Conservation (phyloP, 441 rosid genomes). For the Syzygium malaccense region DNA sequence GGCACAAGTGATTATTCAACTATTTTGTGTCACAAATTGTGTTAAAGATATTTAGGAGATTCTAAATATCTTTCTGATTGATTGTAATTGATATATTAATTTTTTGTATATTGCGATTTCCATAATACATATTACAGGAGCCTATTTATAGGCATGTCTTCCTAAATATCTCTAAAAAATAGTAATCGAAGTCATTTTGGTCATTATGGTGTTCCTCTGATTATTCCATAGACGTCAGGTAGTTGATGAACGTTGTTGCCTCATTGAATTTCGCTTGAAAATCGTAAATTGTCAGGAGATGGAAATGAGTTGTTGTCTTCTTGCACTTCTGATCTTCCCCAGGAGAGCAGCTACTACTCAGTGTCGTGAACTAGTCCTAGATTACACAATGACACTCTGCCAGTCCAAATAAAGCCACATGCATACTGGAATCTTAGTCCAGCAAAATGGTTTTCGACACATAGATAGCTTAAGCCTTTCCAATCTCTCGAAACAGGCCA, state of each 20-base stretch:
- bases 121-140: too few species aligned
- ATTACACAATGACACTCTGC: too few species aligned
- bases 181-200: neutral
- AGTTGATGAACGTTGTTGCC: neutral
- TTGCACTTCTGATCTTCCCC: neutral
- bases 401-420: neutral
- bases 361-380: too few species aligned
- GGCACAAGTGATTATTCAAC: neutral
- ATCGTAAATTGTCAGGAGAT: neutral
- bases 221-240: neutral
- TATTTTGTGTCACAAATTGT: neutral
- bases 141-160: too few species aligned
- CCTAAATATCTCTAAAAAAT: too few species aligned
- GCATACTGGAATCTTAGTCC: too few species aligned
- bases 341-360: neutral
- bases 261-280: neutral
- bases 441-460: neutral
- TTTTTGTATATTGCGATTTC: too few species aligned
- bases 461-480: neutral
- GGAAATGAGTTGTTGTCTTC: neutral
- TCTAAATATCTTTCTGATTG: too few species aligned
- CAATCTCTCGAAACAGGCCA: neutral
- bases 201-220: fast-evolving
- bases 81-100: too few species aligned
- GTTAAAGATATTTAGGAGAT: too few species aligned